phyloP scores from a whole-genome alignment of 1,284 basidiomycete species.

The Trichosporon inkin region DNA sequence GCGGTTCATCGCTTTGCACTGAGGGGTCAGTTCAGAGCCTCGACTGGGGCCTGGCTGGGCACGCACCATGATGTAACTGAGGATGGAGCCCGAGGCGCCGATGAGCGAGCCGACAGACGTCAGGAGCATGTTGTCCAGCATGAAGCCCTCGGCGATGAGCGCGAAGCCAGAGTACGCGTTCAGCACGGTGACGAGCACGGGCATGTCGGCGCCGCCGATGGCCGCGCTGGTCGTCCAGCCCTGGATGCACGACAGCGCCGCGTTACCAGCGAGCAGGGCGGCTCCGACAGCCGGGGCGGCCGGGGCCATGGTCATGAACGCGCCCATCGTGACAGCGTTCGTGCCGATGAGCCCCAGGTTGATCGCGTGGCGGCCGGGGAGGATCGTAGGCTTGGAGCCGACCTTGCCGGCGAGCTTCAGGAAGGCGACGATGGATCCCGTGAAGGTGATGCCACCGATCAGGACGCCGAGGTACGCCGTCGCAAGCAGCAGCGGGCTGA shows the following conservation, averaged over 20 bases:
- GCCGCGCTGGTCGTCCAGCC: constrained; percentile 74
- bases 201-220: constrained; percentile 85
- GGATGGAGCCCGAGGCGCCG: constrained; percentile 79
- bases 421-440: constrained; percentile 78
- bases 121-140: constrained; percentile 76
- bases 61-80: constrained; percentile 80
- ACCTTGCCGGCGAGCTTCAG: constrained; percentile 74
- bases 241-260: constrained; percentile 71
- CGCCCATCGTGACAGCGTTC: constrained; percentile 66
- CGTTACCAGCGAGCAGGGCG: constrained; percentile 66
- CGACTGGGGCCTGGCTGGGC: not conserved
- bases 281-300: constrained; percentile 68
- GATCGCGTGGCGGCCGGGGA: constrained; percentile 71
- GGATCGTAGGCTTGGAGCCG: constrained; percentile 63
- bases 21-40: constrained; percentile 4
- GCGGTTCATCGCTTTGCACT: constrained; percentile 82
- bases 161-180: constrained; percentile 88
- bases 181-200: constrained; percentile 78
- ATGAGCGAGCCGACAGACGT: constrained; percentile 76
- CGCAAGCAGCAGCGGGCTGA: constrained; percentile 66
- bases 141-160: constrained; percentile 85
- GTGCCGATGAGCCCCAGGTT: constrained; percentile 65
- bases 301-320: constrained; percentile 66
- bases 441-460: constrained; percentile 57
- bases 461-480: constrained; percentile 80